Percentiles rank a stretch among this genome's conserved stretches.
These are phyloP conservation scores for Priceomyces fermenticarens DNA, from an alignment of 805 yeast species.

Conservation along the genomic window DNA sequence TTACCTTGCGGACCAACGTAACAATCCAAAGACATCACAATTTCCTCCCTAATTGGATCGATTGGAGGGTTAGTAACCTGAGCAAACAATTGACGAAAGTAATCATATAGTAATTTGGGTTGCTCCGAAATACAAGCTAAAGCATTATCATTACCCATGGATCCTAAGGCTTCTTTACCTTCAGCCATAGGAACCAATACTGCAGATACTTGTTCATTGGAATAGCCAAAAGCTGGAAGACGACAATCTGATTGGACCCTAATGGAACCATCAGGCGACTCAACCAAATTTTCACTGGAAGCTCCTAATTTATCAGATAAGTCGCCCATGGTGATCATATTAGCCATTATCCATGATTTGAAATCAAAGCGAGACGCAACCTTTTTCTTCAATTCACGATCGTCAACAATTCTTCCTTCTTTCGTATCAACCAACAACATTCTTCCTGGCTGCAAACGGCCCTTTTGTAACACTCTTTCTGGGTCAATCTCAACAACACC, in stretches of 20 bases:
- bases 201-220: constrained; percentile 86
- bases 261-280: constrained; percentile 21
- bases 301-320: constrained; percentile 56
- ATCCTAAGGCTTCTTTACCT: constrained; percentile 93
- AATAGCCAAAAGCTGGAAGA: constrained; percentile 83
- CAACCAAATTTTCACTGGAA: constrained; percentile 18
- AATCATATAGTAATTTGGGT: constrained; percentile 87
- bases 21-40: constrained; percentile 96
- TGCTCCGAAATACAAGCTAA: constrained; percentile 92
- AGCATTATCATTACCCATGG: constrained; percentile 98
- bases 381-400: constrained; percentile 75
- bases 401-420: constrained; percentile 90
- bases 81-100: constrained; percentile 94
- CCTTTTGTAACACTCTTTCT: constrained; percentile 79
- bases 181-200: constrained; percentile 93
- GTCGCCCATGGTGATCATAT: constrained; percentile 80
- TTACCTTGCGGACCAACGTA: constrained; percentile 99
- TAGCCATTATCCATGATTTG: constrained; percentile 88
- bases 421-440: constrained; percentile 93
- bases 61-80: constrained; percentile 99
- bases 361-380: constrained; percentile 86
- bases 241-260: constrained; percentile 80
- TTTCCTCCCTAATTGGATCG: constrained; percentile 94
- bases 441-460: constrained; percentile 93
- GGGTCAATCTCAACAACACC: constrained; percentile 93